phyloP scores from a whole-genome alignment of 2,329 filamentous ascomycete genomes.

The Ophiostoma sp. region DNA sequence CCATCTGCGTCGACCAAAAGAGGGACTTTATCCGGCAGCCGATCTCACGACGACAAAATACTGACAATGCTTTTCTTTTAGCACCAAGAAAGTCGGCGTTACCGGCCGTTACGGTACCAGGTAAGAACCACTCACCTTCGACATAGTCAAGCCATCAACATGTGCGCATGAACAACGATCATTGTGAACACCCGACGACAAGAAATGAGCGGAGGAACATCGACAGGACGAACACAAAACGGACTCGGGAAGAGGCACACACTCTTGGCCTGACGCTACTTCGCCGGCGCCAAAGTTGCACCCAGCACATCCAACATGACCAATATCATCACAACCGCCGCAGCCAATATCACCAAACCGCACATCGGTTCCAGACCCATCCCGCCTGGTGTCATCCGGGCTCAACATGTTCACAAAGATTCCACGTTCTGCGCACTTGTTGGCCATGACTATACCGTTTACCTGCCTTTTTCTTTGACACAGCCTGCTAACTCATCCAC shows the following conservation, averaged over 20 bases:
- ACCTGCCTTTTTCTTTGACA: not conserved
- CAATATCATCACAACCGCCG: not conserved
- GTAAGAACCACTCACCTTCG: conserved; percentile 25
- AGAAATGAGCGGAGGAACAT: not conserved
- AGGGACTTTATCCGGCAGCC: not conserved
- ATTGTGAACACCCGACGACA: not conserved
- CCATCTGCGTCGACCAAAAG: not conserved
- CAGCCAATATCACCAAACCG: not conserved
- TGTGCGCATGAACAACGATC: not conserved
- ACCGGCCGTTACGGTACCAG: conserved; percentile 60
- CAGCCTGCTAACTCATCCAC: conserved; percentile 26
- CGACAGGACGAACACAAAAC: not conserved
- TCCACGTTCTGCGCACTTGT: not conserved
- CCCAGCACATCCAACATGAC: not conserved
- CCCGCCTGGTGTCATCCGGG: not conserved
- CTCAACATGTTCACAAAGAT: not conserved
- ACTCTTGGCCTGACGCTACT: not conserved
- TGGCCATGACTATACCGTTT: not conserved
- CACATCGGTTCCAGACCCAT: not conserved
- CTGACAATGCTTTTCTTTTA: conserved; percentile 25
- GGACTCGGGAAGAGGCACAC: not conserved
- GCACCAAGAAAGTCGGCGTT: conserved; percentile 97
- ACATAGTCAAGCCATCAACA: not conserved
- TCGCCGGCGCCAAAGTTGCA: not conserved
- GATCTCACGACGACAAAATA: conserved; percentile 17